Conservation (phyloP, 2,329 filamentous ascomycete species). For the Ophiocordyceps polyrhachis-furcata region DNA sequence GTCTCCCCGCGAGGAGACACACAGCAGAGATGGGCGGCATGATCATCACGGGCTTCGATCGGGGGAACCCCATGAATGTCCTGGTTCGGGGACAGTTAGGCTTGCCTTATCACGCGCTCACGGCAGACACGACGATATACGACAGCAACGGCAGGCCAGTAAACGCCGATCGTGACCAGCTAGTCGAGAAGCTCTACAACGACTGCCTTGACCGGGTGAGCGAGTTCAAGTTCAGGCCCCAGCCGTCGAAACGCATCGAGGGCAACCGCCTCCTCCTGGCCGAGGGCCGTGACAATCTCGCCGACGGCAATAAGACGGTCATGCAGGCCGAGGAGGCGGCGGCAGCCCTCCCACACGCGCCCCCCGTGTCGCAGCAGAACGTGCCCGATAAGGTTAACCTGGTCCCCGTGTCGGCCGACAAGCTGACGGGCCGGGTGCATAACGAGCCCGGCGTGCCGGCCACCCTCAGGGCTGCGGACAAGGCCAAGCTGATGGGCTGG, state of each 20-base stretch:
- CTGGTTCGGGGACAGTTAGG: constrained; percentile 81
- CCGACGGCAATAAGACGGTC: constrained; percentile 53
- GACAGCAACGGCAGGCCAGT: constrained; percentile 66
- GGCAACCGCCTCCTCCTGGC: constrained; percentile 71
- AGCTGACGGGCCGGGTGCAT: constrained; percentile 54
- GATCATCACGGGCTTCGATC: constrained; percentile 93
- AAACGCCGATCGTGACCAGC: constrained; percentile 56
- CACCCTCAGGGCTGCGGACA: constrained; percentile 54
- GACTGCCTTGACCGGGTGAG: constrained; percentile 85
- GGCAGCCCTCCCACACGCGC: constrained; percentile 37
- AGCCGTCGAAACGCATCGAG: constrained; percentile 52
- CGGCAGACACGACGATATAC: constrained; percentile 71
- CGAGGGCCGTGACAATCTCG: constrained; percentile 58
- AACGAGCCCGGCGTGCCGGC: constrained; percentile 50
- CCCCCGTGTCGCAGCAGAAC: constrained; percentile 33
- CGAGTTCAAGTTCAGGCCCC: constrained; percentile 66
- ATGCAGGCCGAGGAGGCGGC: constrained; percentile 50
- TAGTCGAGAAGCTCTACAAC: constrained; percentile 86
- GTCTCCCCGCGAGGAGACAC: constrained; percentile 39
- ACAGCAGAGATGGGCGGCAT: constrained; percentile 97
- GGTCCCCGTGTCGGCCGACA: constrained; percentile 46
- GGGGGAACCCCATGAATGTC: constrained; percentile 83
- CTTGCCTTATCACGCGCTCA: constrained; percentile 67
- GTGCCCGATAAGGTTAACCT: constrained; percentile 34
- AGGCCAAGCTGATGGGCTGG: constrained; percentile 73